Evolutionary conservation across 2,329 filamentous ascomycete genomes (phyloP), one percentile per base, ranked within the genome.

Genomic region (Stagonosporopsis tanaceti): DNA sequence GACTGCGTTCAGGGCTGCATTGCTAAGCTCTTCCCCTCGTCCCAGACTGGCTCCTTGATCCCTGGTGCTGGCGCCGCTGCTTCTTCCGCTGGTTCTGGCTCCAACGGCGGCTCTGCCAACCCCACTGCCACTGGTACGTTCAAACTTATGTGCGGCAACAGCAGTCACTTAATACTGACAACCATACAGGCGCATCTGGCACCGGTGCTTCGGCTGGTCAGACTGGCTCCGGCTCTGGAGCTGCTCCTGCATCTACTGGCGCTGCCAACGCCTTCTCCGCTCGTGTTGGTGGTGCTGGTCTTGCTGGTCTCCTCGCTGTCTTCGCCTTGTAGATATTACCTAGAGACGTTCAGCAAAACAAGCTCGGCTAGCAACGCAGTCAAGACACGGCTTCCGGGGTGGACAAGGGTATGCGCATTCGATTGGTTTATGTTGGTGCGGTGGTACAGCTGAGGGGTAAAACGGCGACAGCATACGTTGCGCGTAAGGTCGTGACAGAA

Each of bases 1-100:
- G 61, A 76, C 45, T 86, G 84, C 71, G 77, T 82, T 67, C 73
- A 79, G 50, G 66, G 69, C 56, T 86, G 84, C 76, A 81, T 81
- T 72, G 76, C 70, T 69, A 79, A 74, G 59, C 73, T 79, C 67
- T 84, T 81, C 77, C 78, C 82, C 68, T 77, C 65, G 59, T 70
- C 64, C 64, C 74, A 74, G 67, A 76, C 74, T 32, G 62, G 56
- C 24, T 28, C 61, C 12, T 61, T 55, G 37, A 58, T 42, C 39
- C 51, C 63, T 30, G 71, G 68, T 41, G 64, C 15, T 2, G 46
- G 24, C 14, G 52, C 37, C 8, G 52, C 62, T 51, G 28, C 52
- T 45, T 48, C 45, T 14, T 68, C 65, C 39, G 67, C 66, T 55
- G 62, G 62, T 51, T 53, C 58, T 44, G 62, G 62, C 22, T 58